A percentile compares a stretch with the other conserved stretches of the same genome.
These are phyloP conservation scores for Zymoseptoria pseudotritici DNA, from an alignment of 2,329 filamentous ascomycete species.

Conservation along the genomic window DNA sequence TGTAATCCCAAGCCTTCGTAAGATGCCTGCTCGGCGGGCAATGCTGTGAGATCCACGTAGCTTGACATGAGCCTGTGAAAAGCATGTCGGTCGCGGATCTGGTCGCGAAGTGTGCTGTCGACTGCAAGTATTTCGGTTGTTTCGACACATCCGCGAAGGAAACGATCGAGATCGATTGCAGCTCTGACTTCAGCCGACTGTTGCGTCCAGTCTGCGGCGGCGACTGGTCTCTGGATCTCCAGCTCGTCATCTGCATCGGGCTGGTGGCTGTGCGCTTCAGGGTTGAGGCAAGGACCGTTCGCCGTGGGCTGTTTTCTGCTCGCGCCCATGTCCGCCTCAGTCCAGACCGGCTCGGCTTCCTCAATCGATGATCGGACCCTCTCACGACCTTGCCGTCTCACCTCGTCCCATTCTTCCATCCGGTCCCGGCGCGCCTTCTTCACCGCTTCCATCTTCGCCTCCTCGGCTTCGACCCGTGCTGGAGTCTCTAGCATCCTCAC, in stretches of 20 bases:
- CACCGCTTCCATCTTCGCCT: not conserved
- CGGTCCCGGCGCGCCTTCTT: not conserved
- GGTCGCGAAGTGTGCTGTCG: not conserved
- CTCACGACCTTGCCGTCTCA: not conserved
- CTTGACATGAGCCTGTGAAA: too few species aligned
- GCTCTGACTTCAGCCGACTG: not conserved
- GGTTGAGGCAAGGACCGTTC: too few species aligned
- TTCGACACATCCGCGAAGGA: not conserved
- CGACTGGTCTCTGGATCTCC: not conserved
- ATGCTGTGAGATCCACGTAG: not conserved
- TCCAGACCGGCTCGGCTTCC: not conserved
- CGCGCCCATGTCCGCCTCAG: not conserved
- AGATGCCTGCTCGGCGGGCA: not conserved
- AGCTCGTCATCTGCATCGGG: too few species aligned
- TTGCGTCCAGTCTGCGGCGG: not conserved
- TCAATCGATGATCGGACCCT: not conserved
- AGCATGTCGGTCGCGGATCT: not conserved
- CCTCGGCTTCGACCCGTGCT: not conserved
- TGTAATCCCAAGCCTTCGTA: not conserved
- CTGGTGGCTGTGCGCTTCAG: too few species aligned
- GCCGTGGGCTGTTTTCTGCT: too few species aligned
- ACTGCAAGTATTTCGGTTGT: not conserved
- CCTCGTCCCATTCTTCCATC: not conserved
- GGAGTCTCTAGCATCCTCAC: not conserved
- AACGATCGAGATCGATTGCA: not conserved